Base-by-base conservation (phyloP, 306 rosid species). In the Cucumis melo region DNA sequence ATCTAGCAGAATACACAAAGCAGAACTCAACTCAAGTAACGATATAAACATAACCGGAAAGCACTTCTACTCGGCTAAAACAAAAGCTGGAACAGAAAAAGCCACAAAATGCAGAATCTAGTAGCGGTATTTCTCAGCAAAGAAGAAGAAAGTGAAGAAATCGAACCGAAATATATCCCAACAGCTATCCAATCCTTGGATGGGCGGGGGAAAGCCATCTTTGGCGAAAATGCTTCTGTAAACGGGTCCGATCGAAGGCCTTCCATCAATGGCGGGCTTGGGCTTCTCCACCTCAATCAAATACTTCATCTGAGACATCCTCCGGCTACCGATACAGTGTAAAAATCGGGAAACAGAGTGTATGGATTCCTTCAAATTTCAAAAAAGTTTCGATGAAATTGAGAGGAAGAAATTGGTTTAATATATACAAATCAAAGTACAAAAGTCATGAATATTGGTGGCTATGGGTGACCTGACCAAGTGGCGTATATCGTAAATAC, bases 91-190 rank as follows among this genome's bases (percentile, higher is more conserved):
- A 24, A 65, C 17, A 65, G 15, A 15, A 15, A 10, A 32, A 0
- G 32, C 9, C 17, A 66, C 19, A 41, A 67, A 46, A 71, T 41
- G 75, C 34, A 71, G 57, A 71, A 44, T 71, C 54, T 14, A 71
- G 19, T 44, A 2, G 5, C 17, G 36, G 23, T 64, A 48, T 23
- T n/a, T 46, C 63, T 5, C 29, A 34, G 58, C 23, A 76, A 74
- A 34, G n/a, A 78, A 83, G 53, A 27, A 63, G 46, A 62, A 27
- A 77, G 50, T 23, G 74, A 61, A 24, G 63, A 39, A 78, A 48
- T 51, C 81, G 56, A 46, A 94, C 99, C 97, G 88, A 74, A 95
- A 95, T 60, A 95, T 86, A 64, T 95, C 99, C 99, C 99, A 95
- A 85, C 99, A 95, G 67, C 82, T 57, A 36, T 89, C 81, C 80